Evolutionary conservation across 2,329 filamentous ascomycete species (phyloP), one percentile per base, ranked within the genome.

Genomic region (Aureobasidium lini): DNA sequence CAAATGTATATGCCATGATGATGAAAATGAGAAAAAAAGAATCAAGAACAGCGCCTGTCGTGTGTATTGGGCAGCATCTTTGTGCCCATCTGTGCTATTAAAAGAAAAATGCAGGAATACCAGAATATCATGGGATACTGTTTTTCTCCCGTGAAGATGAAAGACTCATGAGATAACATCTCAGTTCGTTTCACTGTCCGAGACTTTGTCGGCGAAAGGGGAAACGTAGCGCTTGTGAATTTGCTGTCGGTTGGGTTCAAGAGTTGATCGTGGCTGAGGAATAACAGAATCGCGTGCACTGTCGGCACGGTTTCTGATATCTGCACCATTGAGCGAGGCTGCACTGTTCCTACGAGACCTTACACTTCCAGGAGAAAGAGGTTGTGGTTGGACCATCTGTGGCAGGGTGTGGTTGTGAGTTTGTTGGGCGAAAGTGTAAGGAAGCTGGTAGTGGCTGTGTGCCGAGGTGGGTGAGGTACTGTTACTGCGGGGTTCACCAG

Each of bases 331-430:
- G 52, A 58, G 60, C 2, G 66, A 66, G 10, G 66, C 66, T 31
- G 63, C 57, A n/a, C 64, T 65, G 44, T 49, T 60, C 54, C 66
- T 63, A 58, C 64, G 68, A 39, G 64, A 67, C 10, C 65, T 63
- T 18, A 63, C 65, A n/a, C 67, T 62, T 28, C 68, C 40, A 60
- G 60, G 18, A 62, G 60, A 60, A n/a, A 43, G 23, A 23, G 67
- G 60, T 23, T 66, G 68, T 16, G 42, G 8, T 31, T 46, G 53
- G n/a, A 64, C 57, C 39, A 68, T 64, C 36, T 69, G 69, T 42
- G 69, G 70, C 8, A 70, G 64, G 54, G 64, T 68, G 64, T 71
- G 69, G 61, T 65, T 70, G 63, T 71, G 67, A 8, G 68, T 67
- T 53, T 70, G 66, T 11, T 43, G 52, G 13, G 67, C 46, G 59